These are phyloP conservation scores for Trichosporon asahii DNA, from an alignment of 1,284 basidiomycete species.

Conservation along the genomic window DNA sequence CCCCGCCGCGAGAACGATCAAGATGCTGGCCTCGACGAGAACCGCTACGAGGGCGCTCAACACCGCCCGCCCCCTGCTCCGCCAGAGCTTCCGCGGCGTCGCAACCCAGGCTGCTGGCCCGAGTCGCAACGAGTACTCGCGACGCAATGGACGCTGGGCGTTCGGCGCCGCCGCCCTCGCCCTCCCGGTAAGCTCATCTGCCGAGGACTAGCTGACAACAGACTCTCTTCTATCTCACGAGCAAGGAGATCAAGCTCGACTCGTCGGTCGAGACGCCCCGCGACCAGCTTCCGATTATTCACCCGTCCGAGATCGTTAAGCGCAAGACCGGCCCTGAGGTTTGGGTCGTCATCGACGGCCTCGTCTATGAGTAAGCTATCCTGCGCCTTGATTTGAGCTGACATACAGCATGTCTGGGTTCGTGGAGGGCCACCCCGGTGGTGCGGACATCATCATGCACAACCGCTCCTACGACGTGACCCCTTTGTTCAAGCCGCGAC, in stretches of 20 bases:
- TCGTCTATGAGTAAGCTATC: conserved; percentile 45
- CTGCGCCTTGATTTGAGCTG: background rate
- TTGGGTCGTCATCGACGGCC: conserved; percentile 48
- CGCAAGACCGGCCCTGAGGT: conserved; percentile 35
- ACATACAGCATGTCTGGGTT: conserved; percentile 42
- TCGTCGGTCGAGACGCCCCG: background rate
- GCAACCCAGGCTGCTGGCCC: background rate
- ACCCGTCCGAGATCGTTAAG: conserved; percentile 36
- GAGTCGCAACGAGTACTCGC: background rate
- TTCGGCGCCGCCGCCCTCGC: conserved; percentile 12
- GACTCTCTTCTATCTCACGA: conserved; percentile 15
- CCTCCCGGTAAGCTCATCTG: conserved; percentile 11
- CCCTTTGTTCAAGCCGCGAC: conserved; percentile 44
- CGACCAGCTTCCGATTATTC: conserved; percentile 20
- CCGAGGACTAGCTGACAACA: background rate
- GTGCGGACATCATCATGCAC: conserved; percentile 42
- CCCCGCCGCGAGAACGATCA: background rate
- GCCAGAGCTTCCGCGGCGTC: background rate
- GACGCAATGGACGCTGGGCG: background rate
- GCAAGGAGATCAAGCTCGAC: conserved; percentile 10
- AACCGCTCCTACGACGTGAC: conserved; percentile 47
- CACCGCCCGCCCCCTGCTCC: background rate
- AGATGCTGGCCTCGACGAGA: background rate
- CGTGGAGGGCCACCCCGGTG: conserved; percentile 47
- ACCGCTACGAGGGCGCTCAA: background rate